phyloP scores from a whole-genome alignment of 2,329 filamentous ascomycete species.

The Chaetomium globosum region DNA sequence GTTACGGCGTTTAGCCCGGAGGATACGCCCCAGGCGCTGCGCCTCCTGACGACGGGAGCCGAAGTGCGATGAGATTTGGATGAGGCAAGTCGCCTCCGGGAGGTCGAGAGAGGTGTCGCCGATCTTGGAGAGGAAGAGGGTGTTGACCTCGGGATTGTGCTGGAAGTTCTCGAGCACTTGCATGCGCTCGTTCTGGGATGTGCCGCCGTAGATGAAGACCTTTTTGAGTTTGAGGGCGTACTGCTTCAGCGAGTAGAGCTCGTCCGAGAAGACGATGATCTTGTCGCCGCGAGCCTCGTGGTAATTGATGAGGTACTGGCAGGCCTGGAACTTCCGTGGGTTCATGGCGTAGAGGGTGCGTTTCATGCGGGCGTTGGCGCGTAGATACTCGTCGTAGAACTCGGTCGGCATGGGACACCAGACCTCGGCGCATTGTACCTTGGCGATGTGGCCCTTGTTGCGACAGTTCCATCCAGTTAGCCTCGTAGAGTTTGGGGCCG shows the following conservation, averaged over 20 bases:
- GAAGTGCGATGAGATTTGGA: slow-evolving; percentile 97
- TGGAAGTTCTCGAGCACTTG: slow-evolving; percentile 92
- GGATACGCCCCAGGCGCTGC: slow-evolving; percentile 86
- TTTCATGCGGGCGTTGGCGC: slow-evolving; percentile 56
- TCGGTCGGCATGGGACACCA: slow-evolving; percentile 99
- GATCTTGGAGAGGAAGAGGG: slow-evolving; percentile 95
- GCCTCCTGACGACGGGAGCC: slow-evolving; percentile 96
- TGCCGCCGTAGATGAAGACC: slow-evolving; percentile 89
- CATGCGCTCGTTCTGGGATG: slow-evolving; percentile 80
- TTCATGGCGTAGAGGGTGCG: slow-evolving; percentile 89
- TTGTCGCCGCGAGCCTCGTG: slow-evolving; percentile 95
- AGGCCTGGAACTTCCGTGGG: slow-evolving; percentile 93
- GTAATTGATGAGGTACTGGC: slow-evolving; percentile 97
- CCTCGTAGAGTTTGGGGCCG: slow-evolving; percentile 95
- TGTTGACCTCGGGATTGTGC: slow-evolving; percentile 85
- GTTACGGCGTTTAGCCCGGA: slow-evolving; percentile 91
- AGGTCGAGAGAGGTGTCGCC: slow-evolving; percentile 97
- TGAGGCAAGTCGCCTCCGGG: slow-evolving; percentile 93
- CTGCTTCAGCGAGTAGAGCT: slow-evolving; percentile 85
- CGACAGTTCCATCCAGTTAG: slow-evolving; percentile 98
- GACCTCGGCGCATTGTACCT: slow-evolving; percentile 96
- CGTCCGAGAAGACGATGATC: slow-evolving; percentile 97
- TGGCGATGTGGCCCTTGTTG: slow-evolving; percentile 96
- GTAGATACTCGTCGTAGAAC: slow-evolving; percentile 93
- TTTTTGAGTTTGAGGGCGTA: slow-evolving; percentile 85